These are phyloP conservation scores for Phoma sp. DNA, from an alignment of 2,329 filamentous ascomycete species.

Conservation along the genomic window DNA sequence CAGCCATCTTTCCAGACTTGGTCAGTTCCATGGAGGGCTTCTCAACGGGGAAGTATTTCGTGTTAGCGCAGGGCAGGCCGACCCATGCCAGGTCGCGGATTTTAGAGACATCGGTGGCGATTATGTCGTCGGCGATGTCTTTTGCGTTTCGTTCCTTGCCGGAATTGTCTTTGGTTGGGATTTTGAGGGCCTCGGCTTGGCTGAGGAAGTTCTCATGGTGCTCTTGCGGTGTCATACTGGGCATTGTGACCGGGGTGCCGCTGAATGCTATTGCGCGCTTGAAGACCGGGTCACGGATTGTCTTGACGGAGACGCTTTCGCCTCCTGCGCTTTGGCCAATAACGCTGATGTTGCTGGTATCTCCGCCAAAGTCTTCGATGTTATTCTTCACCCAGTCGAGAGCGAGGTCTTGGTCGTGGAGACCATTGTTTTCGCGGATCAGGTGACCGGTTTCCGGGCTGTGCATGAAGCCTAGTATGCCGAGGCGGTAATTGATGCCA, in stretches of 20 bases:
- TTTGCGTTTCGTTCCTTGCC: not conserved
- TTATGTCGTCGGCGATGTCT: slow-evolving; percentile 14
- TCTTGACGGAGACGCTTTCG: slow-evolving; percentile 25
- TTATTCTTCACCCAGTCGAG: slow-evolving; percentile 46
- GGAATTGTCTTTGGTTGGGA: not conserved
- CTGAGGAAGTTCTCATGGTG: slow-evolving; percentile 19
- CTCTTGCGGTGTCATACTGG: slow-evolving; percentile 18
- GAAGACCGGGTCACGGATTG: slow-evolving; percentile 18
- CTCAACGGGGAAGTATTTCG: slow-evolving; percentile 13
- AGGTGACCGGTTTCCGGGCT: slow-evolving; percentile 49
- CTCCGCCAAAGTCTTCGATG: slow-evolving; percentile 47
- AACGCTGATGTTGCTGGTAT: slow-evolving; percentile 41
- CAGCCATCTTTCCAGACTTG: slow-evolving; percentile 4
- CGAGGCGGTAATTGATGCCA: slow-evolving; percentile 33
- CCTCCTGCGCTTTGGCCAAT: slow-evolving; percentile 57
- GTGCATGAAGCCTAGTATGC: slow-evolving; percentile 46
- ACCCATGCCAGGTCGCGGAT: slow-evolving; percentile 24
- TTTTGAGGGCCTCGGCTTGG: slow-evolving; percentile 11
- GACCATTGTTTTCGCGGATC: slow-evolving; percentile 36
- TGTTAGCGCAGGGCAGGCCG: slow-evolving; percentile 19
- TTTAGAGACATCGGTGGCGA: slow-evolving; percentile 5
- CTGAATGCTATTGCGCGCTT: slow-evolving; percentile 23
- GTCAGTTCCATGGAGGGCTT: slow-evolving; percentile 15
- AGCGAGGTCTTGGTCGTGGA: slow-evolving; percentile 44
- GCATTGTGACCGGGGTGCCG: slow-evolving; percentile 25